Base-by-base conservation (phyloP, 2,329 filamentous ascomycete species). In the Emmonsiellopsis sp. region DNA sequence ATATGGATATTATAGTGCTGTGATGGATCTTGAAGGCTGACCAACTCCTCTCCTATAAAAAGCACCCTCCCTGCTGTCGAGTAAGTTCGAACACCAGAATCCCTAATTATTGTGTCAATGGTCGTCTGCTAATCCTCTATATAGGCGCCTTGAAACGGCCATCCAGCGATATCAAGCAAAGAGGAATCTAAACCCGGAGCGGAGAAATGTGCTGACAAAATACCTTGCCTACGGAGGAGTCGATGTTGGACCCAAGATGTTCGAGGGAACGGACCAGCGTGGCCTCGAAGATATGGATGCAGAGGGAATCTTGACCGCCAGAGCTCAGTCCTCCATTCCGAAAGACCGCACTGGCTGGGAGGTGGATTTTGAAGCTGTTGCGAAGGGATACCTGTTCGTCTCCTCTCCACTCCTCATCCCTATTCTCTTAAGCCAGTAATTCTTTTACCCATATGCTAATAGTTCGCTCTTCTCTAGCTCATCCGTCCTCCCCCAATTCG, bases 191-290 rank as follows among this genome's bases (percentile, higher is more conserved):
- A 80, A 86, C 55, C 68, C 74, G 10, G 74, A 81, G 3, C 82
- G 83, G 27, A 68, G 75, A 4, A 74, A 78, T 14, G 72, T 90
- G 36, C 93, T 98, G 70, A 78, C 81, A 62, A 87, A 87, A 58
- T 95, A 93, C 64, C 80, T 97, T 54, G 78, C 81, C 37, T 85
- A 92, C 44, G 93, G 93, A 2, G 92, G 93, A 3, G 79, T 98
- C 42, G 84, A 89, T 43, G 73, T 78, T 6, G 69, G 74, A 0
- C 75, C 70, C 2, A 82, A 80, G 52, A 74, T 78, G 65, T 94
- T 91, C 62, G 80, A 73, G 8, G 80, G 81, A 10, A 72, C 85
- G 1, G 71, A 85, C 6, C 77, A 79, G 39, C 77, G 81, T n/a
- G 81, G 85, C 1, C 66, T 89, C 36, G 75, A 81, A 32, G 74